Evolutionary conservation across 2,329 filamentous ascomycete species (phyloP), one percentile per base, ranked within the genome.

Genomic region (Fusarium scirpi): DNA sequence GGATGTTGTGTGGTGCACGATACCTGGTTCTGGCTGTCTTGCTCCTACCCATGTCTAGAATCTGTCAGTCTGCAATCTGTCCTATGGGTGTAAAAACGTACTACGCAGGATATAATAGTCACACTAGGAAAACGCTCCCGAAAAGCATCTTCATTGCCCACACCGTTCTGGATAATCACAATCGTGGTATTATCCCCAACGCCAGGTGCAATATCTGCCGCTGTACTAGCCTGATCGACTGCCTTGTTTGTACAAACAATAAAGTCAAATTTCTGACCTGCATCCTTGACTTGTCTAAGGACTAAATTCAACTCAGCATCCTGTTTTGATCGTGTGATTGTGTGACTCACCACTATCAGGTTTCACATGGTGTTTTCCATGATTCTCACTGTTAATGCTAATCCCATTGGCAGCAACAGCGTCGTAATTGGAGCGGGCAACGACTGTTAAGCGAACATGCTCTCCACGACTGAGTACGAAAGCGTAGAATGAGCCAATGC

Each of bases 101-200:
- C 85, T 61, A 89, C 87, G 41, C 84, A 85, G 44, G 85, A 88
- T 9, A 90, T 73, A 24, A 91, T 81, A 0, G 86, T 84, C 32
- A 84, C 85, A 1, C 74, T 57, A 0, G 87, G 86, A 67, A 87
- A 90, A 0, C 78, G 76, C 1, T 74, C 69, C 0, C 77, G 71
- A 54, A 88, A 89, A 18, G 86, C 84, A 12, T 85, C 82, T 73
- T 91, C 89, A 63, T 90, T 89, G 2, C 82, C 84, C 40, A 90
- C 85, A 1, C 89, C 89, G 69, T 90, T 90, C 65, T 91, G 88
- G 18, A 89, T 83, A 1, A 91, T 83, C 10, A 87, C 86, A 43
- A 90, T 85, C 0, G 84, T 82, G 0, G 87, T 89, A 22, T 56
- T 52, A 15, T 73, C 74, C 9, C 82, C 80, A 2, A 86, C 76